Conservation (phyloP, 805 yeast species). For the Teunomyces lycoperdinae region DNA sequence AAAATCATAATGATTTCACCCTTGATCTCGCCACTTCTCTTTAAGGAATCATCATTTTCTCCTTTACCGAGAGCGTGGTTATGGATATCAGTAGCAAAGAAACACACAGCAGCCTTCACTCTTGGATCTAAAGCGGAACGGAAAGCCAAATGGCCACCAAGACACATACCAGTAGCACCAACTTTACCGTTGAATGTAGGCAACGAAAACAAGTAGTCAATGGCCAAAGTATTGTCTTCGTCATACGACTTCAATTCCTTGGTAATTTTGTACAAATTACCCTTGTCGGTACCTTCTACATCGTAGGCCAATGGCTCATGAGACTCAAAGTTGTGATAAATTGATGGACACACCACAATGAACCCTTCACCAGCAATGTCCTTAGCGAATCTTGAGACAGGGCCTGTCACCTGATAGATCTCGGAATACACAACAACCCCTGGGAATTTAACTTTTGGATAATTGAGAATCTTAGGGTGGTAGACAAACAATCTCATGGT, state of each 20-base stretch:
- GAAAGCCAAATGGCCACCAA: slow-evolving; percentile 80
- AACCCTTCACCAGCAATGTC: slow-evolving; percentile 78
- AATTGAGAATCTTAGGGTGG: slow-evolving; percentile 67
- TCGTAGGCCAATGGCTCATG: slow-evolving; percentile 69
- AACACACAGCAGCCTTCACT: slow-evolving; percentile 66
- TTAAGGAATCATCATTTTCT: slow-evolving; percentile 61
- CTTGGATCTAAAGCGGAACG: slow-evolving; percentile 64
- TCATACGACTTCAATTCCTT: slow-evolving; percentile 73
- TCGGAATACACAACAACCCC: slow-evolving; percentile 79
- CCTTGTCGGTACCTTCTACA: slow-evolving; percentile 69
- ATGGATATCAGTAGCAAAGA: slow-evolving; percentile 81
- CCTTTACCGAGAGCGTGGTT: slow-evolving; percentile 64
- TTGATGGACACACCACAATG: slow-evolving; percentile 75
- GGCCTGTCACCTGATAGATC: slow-evolving; percentile 81
- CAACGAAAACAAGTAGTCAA: slow-evolving; percentile 58
- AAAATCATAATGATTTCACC: slow-evolving; percentile 67
- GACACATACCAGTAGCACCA: slow-evolving; percentile 86
- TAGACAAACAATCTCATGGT: slow-evolving; percentile 62
- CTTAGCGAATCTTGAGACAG: slow-evolving; percentile 74
- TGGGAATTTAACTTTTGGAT: slow-evolving; percentile 78
- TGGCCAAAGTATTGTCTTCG: slow-evolving; percentile 63
- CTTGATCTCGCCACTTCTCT: slow-evolving; percentile 51
- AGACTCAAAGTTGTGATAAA: slow-evolving; percentile 70
- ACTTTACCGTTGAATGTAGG: slow-evolving; percentile 67
- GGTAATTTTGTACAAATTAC: slow-evolving; percentile 62